phyloP scores from a whole-genome alignment of 1,284 basidiomycete species.

The Heterobasidion irregulare region DNA sequence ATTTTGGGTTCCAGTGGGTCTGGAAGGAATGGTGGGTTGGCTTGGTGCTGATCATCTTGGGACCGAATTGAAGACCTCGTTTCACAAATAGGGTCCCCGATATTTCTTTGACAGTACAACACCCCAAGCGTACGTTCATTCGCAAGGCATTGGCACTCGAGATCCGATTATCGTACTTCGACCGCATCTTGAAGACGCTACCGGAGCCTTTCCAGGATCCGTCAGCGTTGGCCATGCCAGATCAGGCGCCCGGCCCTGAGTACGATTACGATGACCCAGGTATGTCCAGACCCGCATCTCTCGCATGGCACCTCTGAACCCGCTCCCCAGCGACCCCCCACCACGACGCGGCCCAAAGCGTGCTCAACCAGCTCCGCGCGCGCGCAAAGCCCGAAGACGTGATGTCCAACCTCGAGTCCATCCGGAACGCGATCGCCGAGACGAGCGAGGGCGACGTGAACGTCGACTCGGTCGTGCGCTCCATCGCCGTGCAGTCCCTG shows the following conservation, averaged over 20 bases:
- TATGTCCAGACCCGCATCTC: constrained; percentile 8
- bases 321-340: constrained; percentile 55
- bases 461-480: constrained; percentile 62
- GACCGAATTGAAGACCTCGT: neutral
- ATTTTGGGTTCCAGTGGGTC: constrained; percentile 99
- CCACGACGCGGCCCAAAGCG: constrained; percentile 71
- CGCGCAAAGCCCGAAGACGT: constrained; percentile 76
- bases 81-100: constrained; percentile 72
- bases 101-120: constrained; percentile 58
- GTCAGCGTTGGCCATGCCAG: constrained; percentile 58
- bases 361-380: constrained; percentile 77
- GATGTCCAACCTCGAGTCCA: constrained; percentile 63
- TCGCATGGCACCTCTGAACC: neutral
- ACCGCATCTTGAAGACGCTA: constrained; percentile 85
- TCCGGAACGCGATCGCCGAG: constrained; percentile 55
- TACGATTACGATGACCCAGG: constrained; percentile 78
- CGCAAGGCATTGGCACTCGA: constrained; percentile 87
- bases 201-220: constrained; percentile 73
- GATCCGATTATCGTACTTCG: constrained; percentile 88
- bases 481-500: constrained; percentile 84
- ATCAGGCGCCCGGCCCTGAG: constrained; percentile 73
- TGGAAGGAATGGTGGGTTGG: constrained; percentile 93
- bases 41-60: neutral
- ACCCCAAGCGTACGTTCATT: constrained; percentile 86
- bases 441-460: constrained; percentile 45